These are phyloP conservation scores for Dactylellina drechsleri DNA, from an alignment of 2,329 filamentous ascomycete genomes.

Conservation along the genomic window DNA sequence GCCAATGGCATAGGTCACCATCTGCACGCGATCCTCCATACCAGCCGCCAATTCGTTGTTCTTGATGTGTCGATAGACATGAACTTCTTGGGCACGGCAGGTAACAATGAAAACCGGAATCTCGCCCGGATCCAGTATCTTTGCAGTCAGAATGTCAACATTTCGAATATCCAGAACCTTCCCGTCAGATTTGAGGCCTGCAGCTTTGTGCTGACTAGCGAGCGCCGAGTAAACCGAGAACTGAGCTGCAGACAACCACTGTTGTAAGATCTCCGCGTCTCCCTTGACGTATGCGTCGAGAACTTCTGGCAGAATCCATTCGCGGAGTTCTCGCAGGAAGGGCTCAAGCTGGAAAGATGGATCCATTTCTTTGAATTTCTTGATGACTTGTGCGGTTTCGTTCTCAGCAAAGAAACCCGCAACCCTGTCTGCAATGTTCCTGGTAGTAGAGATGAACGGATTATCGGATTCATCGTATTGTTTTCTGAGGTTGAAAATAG, in stretches of 20 bases:
- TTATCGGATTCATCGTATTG: constrained; percentile 98
- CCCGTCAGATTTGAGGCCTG: constrained; percentile 92
- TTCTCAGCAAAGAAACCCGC: constrained; percentile 98
- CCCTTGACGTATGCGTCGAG: constrained; percentile 98
- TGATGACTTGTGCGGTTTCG: constrained; percentile 96
- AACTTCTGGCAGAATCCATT: constrained; percentile 97
- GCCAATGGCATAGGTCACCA: constrained; percentile 97
- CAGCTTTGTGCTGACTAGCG: constrained; percentile 92
- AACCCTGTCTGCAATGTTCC: constrained; percentile 91
- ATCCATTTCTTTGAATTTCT: constrained; percentile 96
- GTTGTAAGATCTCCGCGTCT: constrained; percentile 85
- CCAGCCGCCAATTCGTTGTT: constrained; percentile 87
- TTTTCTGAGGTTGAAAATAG: constrained; percentile 83
- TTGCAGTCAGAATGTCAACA: constrained; percentile 84
- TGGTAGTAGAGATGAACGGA: constrained; percentile 88
- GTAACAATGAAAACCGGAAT: constrained; percentile 97
- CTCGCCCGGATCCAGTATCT: constrained; percentile 84
- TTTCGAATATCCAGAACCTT: constrained; percentile 94
- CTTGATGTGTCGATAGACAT: constrained; percentile 95
- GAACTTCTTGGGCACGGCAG: constrained; percentile 95
- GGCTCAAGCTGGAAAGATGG: constrained; percentile 93
- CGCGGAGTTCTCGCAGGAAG: constrained; percentile 92
- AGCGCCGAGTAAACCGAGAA: constrained; percentile 97
- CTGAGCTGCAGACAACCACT: constrained; percentile 96
- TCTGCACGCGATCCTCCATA: constrained; percentile 98